Evolutionary conservation across 2,329 filamentous ascomycete species (phyloP), one percentile per base, ranked within the genome.

Genomic region (Diaporthe vexans): DNA sequence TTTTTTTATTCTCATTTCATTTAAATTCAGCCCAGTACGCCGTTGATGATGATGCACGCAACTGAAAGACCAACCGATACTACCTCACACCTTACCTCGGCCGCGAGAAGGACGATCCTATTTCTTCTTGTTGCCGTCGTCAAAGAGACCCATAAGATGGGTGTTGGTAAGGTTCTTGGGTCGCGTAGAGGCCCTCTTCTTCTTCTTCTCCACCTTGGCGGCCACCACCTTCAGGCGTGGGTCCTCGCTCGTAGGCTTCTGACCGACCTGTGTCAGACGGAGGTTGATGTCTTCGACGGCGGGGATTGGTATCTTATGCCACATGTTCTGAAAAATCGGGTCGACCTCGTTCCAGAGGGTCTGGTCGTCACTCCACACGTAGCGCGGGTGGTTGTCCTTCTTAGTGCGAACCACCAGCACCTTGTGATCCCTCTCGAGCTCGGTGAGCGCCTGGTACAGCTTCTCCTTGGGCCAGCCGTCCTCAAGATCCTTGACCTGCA

Each of bases 311-410:
- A 94, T 93, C 80, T 93, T 93, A 76, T 93, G 89, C 95, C 95
- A 99, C 85, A 96, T 93, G 74, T 87, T 86, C 82, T 92, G 89
- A 82, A 98, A 98, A 82, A 98, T 95, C 11, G 90, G 85, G 80
- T 98, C 95, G 78, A 98, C 92, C 48, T 86, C 82, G 81, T 95
- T 90, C 79, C 92, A 90, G 70, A 98, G 89, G 17, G 91, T 92
- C 19, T 95, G 90, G 79, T 98, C 94, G 82, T 99, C 94, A 70
- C 92, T 89, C 95, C 95, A 98, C 71, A 99, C 92, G 86, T 93
- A 94, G 79, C 93, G 92, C 1, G 96, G 92, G 78, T 94, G 90
- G 80, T 94, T 93, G 82, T 98, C 96, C 86, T 98, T 98, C 85
- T 97, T 97, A 73, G 95, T 95, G 76, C 95, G 91, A 29, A 94